Percentiles rank a stretch among this genome's conserved stretches.
phyloP scores from a whole-genome alignment of 495 filamentous ascomycete species.

The Mycothermus thermophilus region DNA sequence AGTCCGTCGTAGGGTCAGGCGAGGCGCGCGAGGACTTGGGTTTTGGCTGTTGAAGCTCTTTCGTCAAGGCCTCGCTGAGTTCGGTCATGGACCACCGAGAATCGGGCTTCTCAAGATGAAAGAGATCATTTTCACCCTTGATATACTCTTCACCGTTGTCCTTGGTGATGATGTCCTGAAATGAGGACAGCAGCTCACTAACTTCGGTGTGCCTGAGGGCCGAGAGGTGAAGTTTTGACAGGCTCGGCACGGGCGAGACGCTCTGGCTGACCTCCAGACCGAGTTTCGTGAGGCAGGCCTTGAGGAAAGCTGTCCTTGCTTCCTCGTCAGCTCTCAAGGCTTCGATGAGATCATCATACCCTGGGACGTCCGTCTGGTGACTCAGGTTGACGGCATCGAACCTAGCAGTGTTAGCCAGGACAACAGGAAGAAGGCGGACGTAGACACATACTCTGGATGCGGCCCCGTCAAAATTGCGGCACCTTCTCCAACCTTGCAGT shows the following conservation, averaged over 20 bases:
- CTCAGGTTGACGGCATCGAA: slow-evolving; percentile 74
- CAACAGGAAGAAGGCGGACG: background rate
- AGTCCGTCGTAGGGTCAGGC: slow-evolving; percentile 53
- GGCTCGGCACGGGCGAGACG: slow-evolving; percentile 55
- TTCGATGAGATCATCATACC: slow-evolving; percentile 54
- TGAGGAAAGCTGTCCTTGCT: slow-evolving; percentile 59
- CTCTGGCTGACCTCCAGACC: slow-evolving; percentile 62
- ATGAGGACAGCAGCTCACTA: slow-evolving; percentile 48
- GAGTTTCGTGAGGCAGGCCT: slow-evolving; percentile 70
- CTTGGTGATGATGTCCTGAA: slow-evolving; percentile 52
- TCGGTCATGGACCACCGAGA: slow-evolving; percentile 44
- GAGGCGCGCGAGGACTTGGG: slow-evolving; percentile 13
- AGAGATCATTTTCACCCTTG: slow-evolving; percentile 73
- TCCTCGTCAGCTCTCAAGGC: slow-evolving; percentile 57
- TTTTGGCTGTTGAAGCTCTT: slow-evolving; percentile 12
- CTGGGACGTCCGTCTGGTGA: slow-evolving; percentile 43
- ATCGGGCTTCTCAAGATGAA: slow-evolving; percentile 51
- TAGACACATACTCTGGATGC: slow-evolving; percentile 71
- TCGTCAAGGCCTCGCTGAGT: slow-evolving; percentile 22
- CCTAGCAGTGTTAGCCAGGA: slow-evolving; percentile 28
- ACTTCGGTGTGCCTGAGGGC: slow-evolving; percentile 50
- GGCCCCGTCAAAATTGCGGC: slow-evolving; percentile 69
- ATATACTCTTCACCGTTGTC: slow-evolving; percentile 62
- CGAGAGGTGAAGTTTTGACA: slow-evolving; percentile 77
- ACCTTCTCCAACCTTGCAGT: slow-evolving; percentile 79